phyloP scores from a whole-genome alignment of 495 filamentous ascomycete species.

The Aspergillus funiculosus region DNA sequence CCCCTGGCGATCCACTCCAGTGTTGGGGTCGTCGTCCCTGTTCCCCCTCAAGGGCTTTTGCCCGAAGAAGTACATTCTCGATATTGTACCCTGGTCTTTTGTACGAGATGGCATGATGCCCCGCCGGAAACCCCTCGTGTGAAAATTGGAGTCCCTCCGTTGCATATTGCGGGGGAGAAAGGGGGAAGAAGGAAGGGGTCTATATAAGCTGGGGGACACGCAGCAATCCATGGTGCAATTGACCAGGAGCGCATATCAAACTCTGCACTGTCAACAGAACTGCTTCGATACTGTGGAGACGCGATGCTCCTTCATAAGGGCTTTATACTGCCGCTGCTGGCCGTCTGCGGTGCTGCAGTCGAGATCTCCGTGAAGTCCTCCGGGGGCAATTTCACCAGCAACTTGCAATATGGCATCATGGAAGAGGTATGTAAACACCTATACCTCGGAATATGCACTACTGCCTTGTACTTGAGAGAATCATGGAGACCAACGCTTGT shows the following conservation, averaged over 20 bases:
- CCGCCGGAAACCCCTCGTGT: not conserved
- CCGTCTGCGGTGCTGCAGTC: slow-evolving; percentile 25
- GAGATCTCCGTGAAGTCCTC: slow-evolving; percentile 36
- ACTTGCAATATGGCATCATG: slow-evolving; percentile 53
- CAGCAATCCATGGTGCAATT: too few relatives aligned
- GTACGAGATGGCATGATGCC: not conserved
- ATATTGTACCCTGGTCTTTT: not conserved
- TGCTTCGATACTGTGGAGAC: too few relatives aligned
- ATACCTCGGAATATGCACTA: too few relatives aligned
- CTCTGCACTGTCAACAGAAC: too few relatives aligned
- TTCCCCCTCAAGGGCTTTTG: slow-evolving; percentile 14
- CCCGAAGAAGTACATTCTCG: slow-evolving; percentile 5
- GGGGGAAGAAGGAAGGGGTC: not conserved
- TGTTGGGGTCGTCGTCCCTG: too few relatives aligned
- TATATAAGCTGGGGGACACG: too few relatives aligned
- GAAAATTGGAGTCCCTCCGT: not conserved
- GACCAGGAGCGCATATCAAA: too few relatives aligned
- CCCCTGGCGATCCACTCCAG: not conserved
- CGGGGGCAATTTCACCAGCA: slow-evolving; percentile 48
- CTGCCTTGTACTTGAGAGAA: too few relatives aligned
- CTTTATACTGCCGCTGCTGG: slow-evolving; percentile 27
- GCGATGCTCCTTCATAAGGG: slow-evolving; percentile 21
- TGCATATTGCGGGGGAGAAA: too few relatives aligned
- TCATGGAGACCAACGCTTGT: too few relatives aligned
- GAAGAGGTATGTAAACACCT: slow-evolving; percentile 43